phyloP scores from a whole-genome alignment of 75 land plant genomes.

The Gnetum montanum region DNA sequence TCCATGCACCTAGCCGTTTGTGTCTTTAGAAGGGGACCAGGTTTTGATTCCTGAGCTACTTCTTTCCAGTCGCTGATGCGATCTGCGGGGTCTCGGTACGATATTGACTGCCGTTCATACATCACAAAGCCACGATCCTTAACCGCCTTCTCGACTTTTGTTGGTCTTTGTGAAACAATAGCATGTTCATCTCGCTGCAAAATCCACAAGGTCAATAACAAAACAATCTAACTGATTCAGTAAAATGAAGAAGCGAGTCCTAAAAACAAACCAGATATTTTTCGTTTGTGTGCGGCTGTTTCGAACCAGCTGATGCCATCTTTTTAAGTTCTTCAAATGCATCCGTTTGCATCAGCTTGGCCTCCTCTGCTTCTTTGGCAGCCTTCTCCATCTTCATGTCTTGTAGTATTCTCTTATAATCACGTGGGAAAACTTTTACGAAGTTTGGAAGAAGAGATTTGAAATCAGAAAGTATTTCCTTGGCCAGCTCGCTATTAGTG shows the following conservation, averaged over 20 bases:
- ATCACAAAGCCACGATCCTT: constrained; percentile 84
- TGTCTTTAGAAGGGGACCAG: constrained; percentile 71
- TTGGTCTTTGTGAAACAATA: constrained; percentile 37
- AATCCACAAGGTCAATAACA: too few species aligned
- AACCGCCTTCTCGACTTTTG: constrained; percentile 52
- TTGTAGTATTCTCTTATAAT: constrained; percentile 76
- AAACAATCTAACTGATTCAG: too few species aligned
- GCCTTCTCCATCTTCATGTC: constrained; percentile 46
- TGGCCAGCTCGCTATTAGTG: constrained; percentile 71
- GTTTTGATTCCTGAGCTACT: constrained; percentile 56
- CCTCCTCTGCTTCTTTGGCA: constrained; percentile 47
- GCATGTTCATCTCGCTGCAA: constrained; percentile 1
- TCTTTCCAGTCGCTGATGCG: constrained; percentile 88
- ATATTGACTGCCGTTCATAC: constrained; percentile 79
- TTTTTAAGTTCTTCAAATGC: constrained; percentile 93
- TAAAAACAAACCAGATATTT: too few species aligned
- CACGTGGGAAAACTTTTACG: constrained; percentile 93
- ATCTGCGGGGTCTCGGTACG: constrained; percentile 55
- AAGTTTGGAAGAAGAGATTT: constrained; percentile 68
- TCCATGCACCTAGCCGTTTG: constrained; percentile 99
- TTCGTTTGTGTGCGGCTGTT: too few species aligned
- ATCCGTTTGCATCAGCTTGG: constrained; percentile 55
- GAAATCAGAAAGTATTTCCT: constrained; percentile 65
- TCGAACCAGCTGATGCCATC: constrained; percentile 34
- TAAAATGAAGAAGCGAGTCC: too few species aligned